A percentile compares a stretch with the other conserved stretches of the same genome.
These are phyloP conservation scores for Orbilia brochopaga DNA, from an alignment of 2,329 filamentous ascomycete genomes.

Conservation along the genomic window DNA sequence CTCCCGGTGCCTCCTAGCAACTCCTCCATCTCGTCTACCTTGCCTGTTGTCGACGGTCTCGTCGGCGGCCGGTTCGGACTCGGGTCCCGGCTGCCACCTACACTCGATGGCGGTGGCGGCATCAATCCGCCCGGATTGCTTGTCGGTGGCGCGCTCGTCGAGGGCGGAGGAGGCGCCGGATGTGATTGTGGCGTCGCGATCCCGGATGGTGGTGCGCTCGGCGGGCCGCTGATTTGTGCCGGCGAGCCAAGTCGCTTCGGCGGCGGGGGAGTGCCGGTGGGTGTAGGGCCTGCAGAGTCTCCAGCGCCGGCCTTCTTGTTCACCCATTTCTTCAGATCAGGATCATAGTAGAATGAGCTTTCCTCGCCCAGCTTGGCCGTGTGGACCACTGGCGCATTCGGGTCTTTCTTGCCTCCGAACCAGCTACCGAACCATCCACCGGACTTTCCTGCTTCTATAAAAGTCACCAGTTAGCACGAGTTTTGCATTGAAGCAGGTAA, in stretches of 20 bases:
- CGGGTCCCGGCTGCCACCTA: slow-evolving; percentile 58
- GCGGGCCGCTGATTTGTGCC: slow-evolving; percentile 41
- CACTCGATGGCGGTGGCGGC: slow-evolving; percentile 55
- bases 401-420: slow-evolving; percentile 75
- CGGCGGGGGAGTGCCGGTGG: slow-evolving; percentile 75
- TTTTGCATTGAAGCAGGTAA: slow-evolving; percentile 39
- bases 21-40: slow-evolving; percentile 94
- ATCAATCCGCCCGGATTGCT: slow-evolving; percentile 52
- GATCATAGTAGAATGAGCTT: slow-evolving; percentile 90
- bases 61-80: slow-evolving; percentile 69
- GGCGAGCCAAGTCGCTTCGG: slow-evolving; percentile 63
- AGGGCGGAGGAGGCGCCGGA: slow-evolving; percentile 39
- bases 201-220: slow-evolving; percentile 33
- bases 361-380: slow-evolving; percentile 92
- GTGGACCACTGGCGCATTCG: slow-evolving; percentile 67
- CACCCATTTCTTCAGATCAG: slow-evolving; percentile 96
- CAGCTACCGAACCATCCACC: slow-evolving; percentile 80
- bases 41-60: slow-evolving; percentile 79
- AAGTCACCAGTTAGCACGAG: slow-evolving; percentile 59
- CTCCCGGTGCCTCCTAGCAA: slow-evolving; percentile 71
- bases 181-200: slow-evolving; percentile 27
- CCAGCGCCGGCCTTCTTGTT: slow-evolving; percentile 87
- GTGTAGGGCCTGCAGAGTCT: slow-evolving; percentile 63
- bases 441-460: slow-evolving; percentile 17
- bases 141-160: slow-evolving; percentile 30